A percentile compares a stretch with the other conserved stretches of the same genome.
Conservation (phyloP, 257 asterid species). For the Ligustrum vulgare region DNA sequence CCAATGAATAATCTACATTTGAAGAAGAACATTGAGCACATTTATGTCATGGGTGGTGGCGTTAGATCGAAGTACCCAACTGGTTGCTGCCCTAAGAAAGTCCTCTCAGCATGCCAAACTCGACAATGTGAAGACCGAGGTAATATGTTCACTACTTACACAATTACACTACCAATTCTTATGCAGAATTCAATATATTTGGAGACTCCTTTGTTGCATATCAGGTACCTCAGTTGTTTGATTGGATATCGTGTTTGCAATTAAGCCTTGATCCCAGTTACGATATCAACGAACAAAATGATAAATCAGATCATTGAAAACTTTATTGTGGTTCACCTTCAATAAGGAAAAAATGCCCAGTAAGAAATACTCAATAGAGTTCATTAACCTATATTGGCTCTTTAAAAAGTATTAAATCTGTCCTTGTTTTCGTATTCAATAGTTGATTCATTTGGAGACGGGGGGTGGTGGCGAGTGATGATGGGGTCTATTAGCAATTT, state of each 20-base stretch:
- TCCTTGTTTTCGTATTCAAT: neutral
- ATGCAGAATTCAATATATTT: conserved; percentile 81
- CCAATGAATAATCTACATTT: conserved; percentile 70
- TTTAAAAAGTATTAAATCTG: neutral
- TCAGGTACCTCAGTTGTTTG: conserved; percentile 45
- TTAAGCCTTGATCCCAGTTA: neutral
- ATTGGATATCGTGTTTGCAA: neutral
- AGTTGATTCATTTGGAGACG: conserved; percentile 92
- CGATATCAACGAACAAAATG: neutral
- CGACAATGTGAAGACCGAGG: conserved; percentile 73
- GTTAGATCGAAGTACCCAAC: conserved; percentile 68
- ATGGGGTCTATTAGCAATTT: too few species aligned
- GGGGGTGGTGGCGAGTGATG: too few species aligned
- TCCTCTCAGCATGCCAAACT: conserved; percentile 53
- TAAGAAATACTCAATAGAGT: neutral
- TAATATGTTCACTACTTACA: conserved; percentile 60
- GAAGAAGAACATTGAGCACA: conserved; percentile 65
- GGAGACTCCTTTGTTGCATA: conserved; percentile 93
- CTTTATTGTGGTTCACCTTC: neutral
- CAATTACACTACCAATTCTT: conserved; percentile 66
- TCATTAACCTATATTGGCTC: neutral
- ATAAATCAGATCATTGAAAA: neutral
- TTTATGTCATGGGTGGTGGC: conserved; percentile 87
- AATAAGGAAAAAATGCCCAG: neutral
- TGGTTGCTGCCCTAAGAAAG: conserved; percentile 65